Conservation (phyloP, 129 eudicot genomes). For the Tagetes erecta region DNA sequence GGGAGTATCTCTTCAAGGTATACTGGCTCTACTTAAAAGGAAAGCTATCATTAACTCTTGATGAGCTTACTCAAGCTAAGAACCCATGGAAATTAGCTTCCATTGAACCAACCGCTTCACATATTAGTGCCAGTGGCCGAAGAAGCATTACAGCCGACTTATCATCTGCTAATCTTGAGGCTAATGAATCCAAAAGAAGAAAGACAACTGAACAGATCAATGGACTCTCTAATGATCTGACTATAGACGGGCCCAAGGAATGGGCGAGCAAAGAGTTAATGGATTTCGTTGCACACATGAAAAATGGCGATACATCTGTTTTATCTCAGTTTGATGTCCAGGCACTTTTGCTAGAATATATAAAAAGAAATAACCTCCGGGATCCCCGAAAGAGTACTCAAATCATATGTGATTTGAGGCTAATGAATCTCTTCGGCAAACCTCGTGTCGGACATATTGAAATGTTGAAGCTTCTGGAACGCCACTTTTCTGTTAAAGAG, state of each 20-base stretch:
- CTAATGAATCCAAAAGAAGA: conserved; percentile 39
- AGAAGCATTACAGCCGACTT: conserved; percentile 36
- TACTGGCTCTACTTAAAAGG: conserved; percentile 76
- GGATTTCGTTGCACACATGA: conserved; percentile 83
- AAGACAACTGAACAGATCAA: conserved; percentile 40
- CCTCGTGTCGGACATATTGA: conserved; percentile 79
- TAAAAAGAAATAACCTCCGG: conserved; percentile 74
- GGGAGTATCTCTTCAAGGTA: conserved; percentile 99
- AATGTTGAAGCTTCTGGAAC: conserved; percentile 91
- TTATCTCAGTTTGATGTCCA: conserved; percentile 80
- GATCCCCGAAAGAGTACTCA: conserved; percentile 82
- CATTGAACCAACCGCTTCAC: conserved; percentile 28
- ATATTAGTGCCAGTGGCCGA: conserved; percentile 29
- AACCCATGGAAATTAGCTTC: conserved; percentile 59
- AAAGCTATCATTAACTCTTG: conserved; percentile 61
- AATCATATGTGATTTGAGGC: conserved; percentile 76
- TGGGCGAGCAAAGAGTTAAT: conserved; percentile 87
- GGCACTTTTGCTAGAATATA: conserved; percentile 70
- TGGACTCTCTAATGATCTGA: conserved; percentile 19
- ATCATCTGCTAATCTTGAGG: conserved; percentile 42
- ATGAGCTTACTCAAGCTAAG: conserved; percentile 69
- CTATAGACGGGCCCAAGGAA: conserved; percentile 35
- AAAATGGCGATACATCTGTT: conserved; percentile 71
- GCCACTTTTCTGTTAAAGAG: conserved; percentile 57
- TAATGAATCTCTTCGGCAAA: conserved; percentile 65